phyloP scores from a whole-genome alignment of 805 yeast species.

The Isabelozyma pseudorhagii region DNA sequence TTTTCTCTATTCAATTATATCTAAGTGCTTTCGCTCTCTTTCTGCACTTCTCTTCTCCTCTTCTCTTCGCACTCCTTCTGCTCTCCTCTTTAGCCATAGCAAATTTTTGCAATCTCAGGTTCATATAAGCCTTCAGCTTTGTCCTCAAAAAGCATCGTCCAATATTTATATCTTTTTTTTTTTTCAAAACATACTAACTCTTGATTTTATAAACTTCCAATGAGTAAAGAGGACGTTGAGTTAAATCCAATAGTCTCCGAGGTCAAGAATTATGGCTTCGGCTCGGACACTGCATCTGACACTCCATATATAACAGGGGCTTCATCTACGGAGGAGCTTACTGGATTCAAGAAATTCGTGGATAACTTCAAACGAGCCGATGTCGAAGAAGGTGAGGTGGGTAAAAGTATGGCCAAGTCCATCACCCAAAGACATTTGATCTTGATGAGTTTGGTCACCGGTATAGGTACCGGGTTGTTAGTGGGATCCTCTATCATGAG shows the following conservation, averaged over 20 bases:
- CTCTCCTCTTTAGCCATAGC: no score
- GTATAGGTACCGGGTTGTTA: constrained; percentile 42
- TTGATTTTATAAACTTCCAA: not conserved
- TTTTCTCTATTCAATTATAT: no score
- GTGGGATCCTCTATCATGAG: constrained; percentile 35
- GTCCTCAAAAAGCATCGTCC: no score
- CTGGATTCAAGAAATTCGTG: constrained; percentile 22
- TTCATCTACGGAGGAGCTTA: constrained; percentile 1
- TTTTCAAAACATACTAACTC: not conserved
- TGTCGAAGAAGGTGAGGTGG: constrained; percentile 10
- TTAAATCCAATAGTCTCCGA: constrained; percentile 14
- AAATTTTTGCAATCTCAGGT: no score
- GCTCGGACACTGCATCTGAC: not conserved
- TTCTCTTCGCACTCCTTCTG: no score
- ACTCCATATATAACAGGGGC: not conserved
- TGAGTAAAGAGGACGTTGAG: constrained; percentile 10
- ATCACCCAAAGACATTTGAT: constrained; percentile 40
- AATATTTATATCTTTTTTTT: not conserved
- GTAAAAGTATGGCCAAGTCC: constrained; percentile 23
- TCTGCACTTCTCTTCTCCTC: no score
- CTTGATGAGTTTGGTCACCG: constrained; percentile 33
- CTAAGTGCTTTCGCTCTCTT: no score
- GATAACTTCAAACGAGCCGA: constrained; percentile 24
- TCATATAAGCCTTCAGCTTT: no score
- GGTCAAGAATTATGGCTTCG: constrained; percentile 3